Base-by-base conservation (phyloP, 2,329 filamentous ascomycete genomes). In the Arthroderma uncinatum region DNA sequence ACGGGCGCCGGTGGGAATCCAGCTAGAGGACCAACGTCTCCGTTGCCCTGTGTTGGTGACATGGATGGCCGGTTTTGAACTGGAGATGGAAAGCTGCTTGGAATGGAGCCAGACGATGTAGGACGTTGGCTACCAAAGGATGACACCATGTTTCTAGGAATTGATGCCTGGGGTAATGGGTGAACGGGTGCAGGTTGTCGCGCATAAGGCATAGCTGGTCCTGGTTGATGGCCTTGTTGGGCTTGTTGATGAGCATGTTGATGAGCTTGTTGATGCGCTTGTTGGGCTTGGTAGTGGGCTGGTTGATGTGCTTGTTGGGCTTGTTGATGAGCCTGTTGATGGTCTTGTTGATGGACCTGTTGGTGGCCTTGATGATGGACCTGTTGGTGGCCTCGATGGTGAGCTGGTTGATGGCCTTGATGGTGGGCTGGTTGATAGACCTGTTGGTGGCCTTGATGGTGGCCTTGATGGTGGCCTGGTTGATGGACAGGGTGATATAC, bases 31-130 rank as follows among this genome's bases (percentile, higher is more conserved):
- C 74, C 73, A 48, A 76, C 66, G 64, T 79, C 70, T 67, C 75
- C 65, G 65, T 80, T 69, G 57, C 78, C 70, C 68, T 79, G 65
- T 57, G 78, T 74, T 21, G 75, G 75, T 19, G 76, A 77, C 69
- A 77, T 75, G 1, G 74, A 72, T 0, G 74, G 73, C 12, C 70
- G 71, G 57, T 75, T 75, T 50, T 76, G 69, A 19, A 75, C 70
- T 16, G 74, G 73, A 6, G 73, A 75, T 12, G 67, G 64, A 34
- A 68, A 63, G 23, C 50, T 62, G 52, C 65, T 68, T 44, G 69
- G 67, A 5, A 63, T 61, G 23, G 72, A 72, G 56, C 75, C 71
- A 42, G 73, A 72, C 3, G 74, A 74, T 16, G 70, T 68, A n/a
- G 73, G 72, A 37, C 71, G 72, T 56, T 68, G 63, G 47, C 68